Base-by-base conservation (phyloP, 176 grass and related monocot species). In the Oryza brachyantha region DNA sequence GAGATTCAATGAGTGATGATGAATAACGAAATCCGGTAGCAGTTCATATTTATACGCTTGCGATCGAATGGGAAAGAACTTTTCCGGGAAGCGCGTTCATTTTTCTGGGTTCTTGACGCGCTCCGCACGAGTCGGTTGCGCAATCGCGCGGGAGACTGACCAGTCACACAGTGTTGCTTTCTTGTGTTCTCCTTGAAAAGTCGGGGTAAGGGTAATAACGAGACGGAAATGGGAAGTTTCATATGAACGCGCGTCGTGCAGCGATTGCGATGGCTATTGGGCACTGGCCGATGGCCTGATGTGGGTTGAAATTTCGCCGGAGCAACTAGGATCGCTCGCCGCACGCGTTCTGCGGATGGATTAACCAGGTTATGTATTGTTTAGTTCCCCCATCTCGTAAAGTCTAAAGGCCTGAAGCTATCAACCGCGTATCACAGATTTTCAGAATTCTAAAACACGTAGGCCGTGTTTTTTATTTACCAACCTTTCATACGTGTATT, bases 1-100 rank as follows among this genome's bases (percentile, higher is more conserved):
- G 39, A 10, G 81, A 70, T 64, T 19, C 16, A 37, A 71, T 28
- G 3, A 41, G 21, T 24, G 78, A 76, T 6, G 10, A 29, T 67
- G 36, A 73, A 84, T 24, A 31, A 55, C 22, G 52, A 9, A 45
- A 81, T 62, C n/a, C 31, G 22, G 11, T 25, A 1, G 5, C 14
- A 0, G 5, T 8, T 29, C n/a, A 10, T 82, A 63, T 86, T 87
- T 93, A 87, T 93, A 82, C 35, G 61, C 62, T 52, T 52, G 36
- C 24, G 40, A 37, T 12, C 28, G 14, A 11, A 68, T 35, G 32
- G 9, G 12, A 28, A 60, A 75, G 14, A 58, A 32, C 0, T 25
- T 64, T 11, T 25, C 35, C 7, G 12, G 35, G 43, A 79, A 73
- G 26, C 68, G 83, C 68, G 42, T 79, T 25, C 12, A 2, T 21